Base-by-base conservation (phyloP, 2,329 filamentous ascomycete species). In the Xylaria sp. region DNA sequence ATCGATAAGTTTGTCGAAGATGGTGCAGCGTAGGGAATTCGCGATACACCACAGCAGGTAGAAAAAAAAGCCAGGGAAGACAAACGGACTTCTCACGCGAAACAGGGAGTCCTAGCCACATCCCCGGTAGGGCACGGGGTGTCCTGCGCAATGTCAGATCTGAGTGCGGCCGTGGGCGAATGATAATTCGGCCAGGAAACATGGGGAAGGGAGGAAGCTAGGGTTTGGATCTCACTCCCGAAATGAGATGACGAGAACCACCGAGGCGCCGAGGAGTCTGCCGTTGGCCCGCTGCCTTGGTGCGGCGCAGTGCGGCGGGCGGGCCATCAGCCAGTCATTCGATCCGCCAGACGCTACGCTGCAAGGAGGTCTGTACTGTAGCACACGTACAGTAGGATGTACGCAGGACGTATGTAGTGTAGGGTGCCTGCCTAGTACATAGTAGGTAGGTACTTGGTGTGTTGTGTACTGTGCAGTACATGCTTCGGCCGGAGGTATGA, bases 161-260 rank as follows among this genome's bases (percentile, higher is more conserved):
- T 67, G 61, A 68, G 64, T 62, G 64, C 61, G 69, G 62, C 53
- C 56, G 65, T 60, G 25, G 54, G 56, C 69, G 65, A 69, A 71
- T 71, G 62, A 64, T 44, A 68, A 69, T 65, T 69, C 65, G 53
- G 49, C 61, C 57, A 69, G 56, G 42, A 71, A 68, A 68, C 67
- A 71, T 71, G 69, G 67, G 65, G 69, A 65, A 68, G 51, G 20
- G n/a, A 45, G 15, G 29, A 51, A 51, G 27, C 62, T 65, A 68
- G 60, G 61, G 49, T 38, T 63, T 57, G 63, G 64, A 69, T 69
- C 67, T 69, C 63, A 59, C 61, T 67, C 63, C 68, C 69, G 69
- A 71, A 71, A 71, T 71, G 67, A 68, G 67, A 68, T 71, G 63
- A 61, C 42, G 61, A 71, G 69, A 70, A 69, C 59, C 58, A 68